Conservation (phyloP, 2,329 filamentous ascomycete species). For the Metarhizium robertsii region DNA sequence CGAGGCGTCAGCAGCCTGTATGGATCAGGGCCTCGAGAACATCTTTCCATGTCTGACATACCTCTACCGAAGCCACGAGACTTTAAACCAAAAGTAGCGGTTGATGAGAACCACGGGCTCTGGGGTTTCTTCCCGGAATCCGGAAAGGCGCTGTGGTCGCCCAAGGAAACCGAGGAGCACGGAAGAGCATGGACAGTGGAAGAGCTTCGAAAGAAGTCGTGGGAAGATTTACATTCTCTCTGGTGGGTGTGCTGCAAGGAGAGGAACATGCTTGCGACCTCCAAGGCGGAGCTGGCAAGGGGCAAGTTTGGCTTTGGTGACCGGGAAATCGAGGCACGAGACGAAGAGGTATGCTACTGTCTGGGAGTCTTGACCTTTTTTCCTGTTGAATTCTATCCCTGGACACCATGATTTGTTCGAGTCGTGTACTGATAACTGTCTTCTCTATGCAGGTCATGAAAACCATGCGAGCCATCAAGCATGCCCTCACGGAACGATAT, state of each 20-base stretch:
- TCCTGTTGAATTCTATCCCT: background rate
- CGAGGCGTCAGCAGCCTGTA: conserved; percentile 78
- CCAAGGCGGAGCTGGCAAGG: conserved; percentile 56
- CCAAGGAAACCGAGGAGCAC: conserved; percentile 60
- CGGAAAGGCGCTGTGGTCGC: conserved; percentile 59
- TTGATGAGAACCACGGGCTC: conserved; percentile 72
- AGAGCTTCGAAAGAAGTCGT: conserved; percentile 82
- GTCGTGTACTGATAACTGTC: conserved; percentile 8
- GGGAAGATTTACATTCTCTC: conserved; percentile 83
- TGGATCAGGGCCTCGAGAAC: conserved; percentile 64
- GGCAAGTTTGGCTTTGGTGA: conserved; percentile 66
- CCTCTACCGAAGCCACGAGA: conserved; percentile 63
- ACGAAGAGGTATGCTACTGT: conserved; percentile 51
- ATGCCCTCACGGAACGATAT: conserved; percentile 76
- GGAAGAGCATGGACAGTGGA: conserved; percentile 77
- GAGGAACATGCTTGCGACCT: conserved; percentile 79
- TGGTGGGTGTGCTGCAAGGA: conserved; percentile 96
- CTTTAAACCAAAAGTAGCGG: conserved; percentile 46
- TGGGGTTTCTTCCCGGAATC: conserved; percentile 82
- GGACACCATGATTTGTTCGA: background rate
- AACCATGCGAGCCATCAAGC: conserved; percentile 78
- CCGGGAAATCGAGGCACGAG: conserved; percentile 53
- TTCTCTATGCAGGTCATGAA: conserved; percentile 48
- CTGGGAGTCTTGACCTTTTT: background rate
- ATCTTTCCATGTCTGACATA: conserved; percentile 63